Conservation (phyloP, 1,284 basidiomycete genomes). For the Sanghuangporus baumii region DNA sequence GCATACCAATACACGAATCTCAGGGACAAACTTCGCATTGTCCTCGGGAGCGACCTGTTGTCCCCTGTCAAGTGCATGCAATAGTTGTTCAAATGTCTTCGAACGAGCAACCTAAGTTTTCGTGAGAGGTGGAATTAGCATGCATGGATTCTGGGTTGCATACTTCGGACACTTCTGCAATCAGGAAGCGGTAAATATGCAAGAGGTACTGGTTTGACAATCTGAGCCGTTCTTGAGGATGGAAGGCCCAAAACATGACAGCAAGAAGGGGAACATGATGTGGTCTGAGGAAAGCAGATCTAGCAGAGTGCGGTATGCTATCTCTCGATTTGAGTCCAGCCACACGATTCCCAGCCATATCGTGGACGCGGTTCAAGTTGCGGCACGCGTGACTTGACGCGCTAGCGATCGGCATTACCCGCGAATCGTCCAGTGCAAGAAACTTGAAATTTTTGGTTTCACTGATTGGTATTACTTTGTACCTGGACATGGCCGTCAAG, state of each 20-base stretch:
- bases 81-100: slow-evolving; percentile 33
- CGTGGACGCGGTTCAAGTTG: not conserved
- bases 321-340: not conserved
- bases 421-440: not conserved
- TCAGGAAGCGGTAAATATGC: slow-evolving; percentile 54
- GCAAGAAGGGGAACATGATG: slow-evolving; percentile 67
- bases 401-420: not conserved
- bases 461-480: not conserved
- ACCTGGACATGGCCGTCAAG: not conserved
- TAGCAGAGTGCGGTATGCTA: not conserved
- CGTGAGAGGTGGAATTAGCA: slow-evolving; percentile 14
- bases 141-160: slow-evolving; percentile 2
- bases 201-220: slow-evolving; percentile 56
- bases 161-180: slow-evolving; percentile 54
- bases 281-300: slow-evolving; percentile 35
- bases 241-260: slow-evolving; percentile 54
- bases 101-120: slow-evolving; percentile 34
- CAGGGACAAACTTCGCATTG: slow-evolving; percentile 28
- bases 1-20: slow-evolving; percentile 42
- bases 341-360: slow-evolving; percentile 3
- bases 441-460: slow-evolving; percentile 1
- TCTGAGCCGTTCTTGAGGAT: slow-evolving; percentile 43
- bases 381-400: not conserved
- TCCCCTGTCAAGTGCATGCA: slow-evolving; percentile 27
- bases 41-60: slow-evolving; percentile 23